Evolutionary conservation across 2,329 filamentous ascomycete genomes (phyloP).

Genomic region (Alternaria hordeiaustralica): DNA sequence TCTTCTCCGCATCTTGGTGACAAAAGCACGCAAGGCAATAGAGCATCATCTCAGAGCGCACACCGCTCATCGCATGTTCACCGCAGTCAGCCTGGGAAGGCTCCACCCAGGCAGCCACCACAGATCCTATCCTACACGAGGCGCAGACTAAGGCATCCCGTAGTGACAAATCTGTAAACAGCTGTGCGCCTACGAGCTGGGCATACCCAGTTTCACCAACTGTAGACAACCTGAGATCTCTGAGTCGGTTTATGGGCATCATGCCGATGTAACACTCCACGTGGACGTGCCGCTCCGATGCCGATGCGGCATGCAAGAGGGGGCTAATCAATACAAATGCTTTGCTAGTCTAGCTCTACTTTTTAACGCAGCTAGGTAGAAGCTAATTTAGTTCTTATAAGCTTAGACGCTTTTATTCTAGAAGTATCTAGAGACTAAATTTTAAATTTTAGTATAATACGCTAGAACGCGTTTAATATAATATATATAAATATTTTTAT

Average conservation of each 20-base stretch:
- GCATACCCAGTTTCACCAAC: neutral
- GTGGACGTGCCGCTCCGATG: neutral
- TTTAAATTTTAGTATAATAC: too few species aligned
- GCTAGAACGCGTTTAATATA: too few species aligned
- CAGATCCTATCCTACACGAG: neutral
- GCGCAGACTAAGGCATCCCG: neutral
- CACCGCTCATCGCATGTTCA: neutral
- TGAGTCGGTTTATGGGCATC: neutral
- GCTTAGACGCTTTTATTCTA: too few species aligned
- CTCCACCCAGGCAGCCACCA: neutral
- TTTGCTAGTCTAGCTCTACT: too few species aligned
- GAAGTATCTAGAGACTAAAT: too few species aligned
- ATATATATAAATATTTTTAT: too few species aligned
- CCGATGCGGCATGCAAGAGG: neutral
- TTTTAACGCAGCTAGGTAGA: too few species aligned
- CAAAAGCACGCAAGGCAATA: neutral
- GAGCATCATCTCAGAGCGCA: neutral
- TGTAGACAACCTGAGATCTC: neutral
- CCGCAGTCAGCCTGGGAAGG: neutral
- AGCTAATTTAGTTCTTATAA: too few species aligned
- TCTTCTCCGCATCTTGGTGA: neutral
- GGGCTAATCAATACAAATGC: neutral
- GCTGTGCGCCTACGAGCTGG: neutral
- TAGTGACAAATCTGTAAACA: conserved; percentile 7
- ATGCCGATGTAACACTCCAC: neutral